phyloP scores from a whole-genome alignment of 208 protist species.

The Crithidia thermophila region DNA sequence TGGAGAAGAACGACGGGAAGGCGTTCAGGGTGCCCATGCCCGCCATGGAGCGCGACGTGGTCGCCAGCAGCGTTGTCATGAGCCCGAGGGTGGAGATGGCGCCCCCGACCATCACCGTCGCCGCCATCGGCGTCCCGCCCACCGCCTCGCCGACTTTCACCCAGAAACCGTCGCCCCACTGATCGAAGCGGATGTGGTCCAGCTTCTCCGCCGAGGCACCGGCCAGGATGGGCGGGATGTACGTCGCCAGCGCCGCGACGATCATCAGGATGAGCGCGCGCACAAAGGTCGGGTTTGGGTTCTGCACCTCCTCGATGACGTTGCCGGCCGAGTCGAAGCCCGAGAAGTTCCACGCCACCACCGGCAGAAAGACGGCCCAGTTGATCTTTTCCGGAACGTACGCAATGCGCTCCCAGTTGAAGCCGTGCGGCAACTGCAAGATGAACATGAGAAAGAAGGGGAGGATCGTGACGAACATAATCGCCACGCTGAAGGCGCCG shows the following conservation, averaged over 20 bases:
- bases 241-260: slow-evolving; percentile 69
- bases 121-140: slow-evolving; percentile 73
- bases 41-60: slow-evolving; percentile 81
- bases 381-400: slow-evolving; percentile 76
- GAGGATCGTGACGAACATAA: slow-evolving; percentile 86
- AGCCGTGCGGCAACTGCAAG: slow-evolving; percentile 76
- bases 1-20: slow-evolving; percentile 73
- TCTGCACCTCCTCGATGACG: slow-evolving; percentile 90
- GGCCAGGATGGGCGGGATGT: slow-evolving; percentile 86
- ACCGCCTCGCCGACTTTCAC: slow-evolving; percentile 86
- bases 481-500: slow-evolving; percentile 71
- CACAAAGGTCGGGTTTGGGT: slow-evolving; percentile 84
- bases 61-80: slow-evolving; percentile 85
- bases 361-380: slow-evolving; percentile 87
- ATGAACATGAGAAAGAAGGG: slow-evolving; percentile 91
- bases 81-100: slow-evolving; percentile 83
- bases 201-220: slow-evolving; percentile 69
- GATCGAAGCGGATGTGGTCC: slow-evolving; percentile 53
- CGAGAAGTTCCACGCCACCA: slow-evolving; percentile 92
- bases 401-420: slow-evolving; percentile 74
- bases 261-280: slow-evolving; percentile 87
- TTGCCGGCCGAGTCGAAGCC: slow-evolving; percentile 91
- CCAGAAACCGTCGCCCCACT: slow-evolving; percentile 90
- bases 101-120: slow-evolving; percentile 78
- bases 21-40: slow-evolving; percentile 90